These are phyloP conservation scores for Debaryomycetaceae sp. DNA, from an alignment of 1,139 yeast species.

Conservation along the genomic window DNA sequence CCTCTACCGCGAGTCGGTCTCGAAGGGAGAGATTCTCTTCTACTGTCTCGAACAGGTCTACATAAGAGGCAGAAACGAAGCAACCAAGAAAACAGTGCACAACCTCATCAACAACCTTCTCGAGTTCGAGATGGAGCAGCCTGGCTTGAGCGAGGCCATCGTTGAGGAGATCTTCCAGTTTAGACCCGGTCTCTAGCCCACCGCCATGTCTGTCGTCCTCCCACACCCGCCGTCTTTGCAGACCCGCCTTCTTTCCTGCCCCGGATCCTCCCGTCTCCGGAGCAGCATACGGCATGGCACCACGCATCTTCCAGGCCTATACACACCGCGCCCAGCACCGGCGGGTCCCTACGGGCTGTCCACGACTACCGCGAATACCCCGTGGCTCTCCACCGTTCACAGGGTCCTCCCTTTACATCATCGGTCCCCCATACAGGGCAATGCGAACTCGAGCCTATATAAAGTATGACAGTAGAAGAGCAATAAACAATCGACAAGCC, in stretches of 20 bases:
- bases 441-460: background rate
- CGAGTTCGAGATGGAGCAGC: constrained; percentile 48
- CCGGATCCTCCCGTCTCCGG: no score
- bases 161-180: constrained; percentile 48
- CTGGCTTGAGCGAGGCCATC: constrained; percentile 65
- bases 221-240: no score
- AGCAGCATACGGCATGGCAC: no score
- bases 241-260: no score
- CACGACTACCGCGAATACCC: background rate
- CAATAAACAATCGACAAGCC: no score
- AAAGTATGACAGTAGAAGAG: no score
- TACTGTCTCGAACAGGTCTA: constrained; percentile 17
- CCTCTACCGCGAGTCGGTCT: constrained; percentile 1
- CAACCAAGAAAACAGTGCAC: constrained; percentile 44
- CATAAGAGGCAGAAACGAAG: constrained; percentile 42
- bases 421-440: background rate
- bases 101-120: constrained; percentile 34
- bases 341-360: no score
- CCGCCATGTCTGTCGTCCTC: no score
- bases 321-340: no score
- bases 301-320: no score
- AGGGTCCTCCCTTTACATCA: background rate
- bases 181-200: constrained; percentile 23
- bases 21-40: constrained; percentile 12
- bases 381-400: background rate